Evolutionary conservation across 2,329 filamentous ascomycete genomes (phyloP), one percentile per base, ranked within the genome.

Genomic region (Septoria petroselini): DNA sequence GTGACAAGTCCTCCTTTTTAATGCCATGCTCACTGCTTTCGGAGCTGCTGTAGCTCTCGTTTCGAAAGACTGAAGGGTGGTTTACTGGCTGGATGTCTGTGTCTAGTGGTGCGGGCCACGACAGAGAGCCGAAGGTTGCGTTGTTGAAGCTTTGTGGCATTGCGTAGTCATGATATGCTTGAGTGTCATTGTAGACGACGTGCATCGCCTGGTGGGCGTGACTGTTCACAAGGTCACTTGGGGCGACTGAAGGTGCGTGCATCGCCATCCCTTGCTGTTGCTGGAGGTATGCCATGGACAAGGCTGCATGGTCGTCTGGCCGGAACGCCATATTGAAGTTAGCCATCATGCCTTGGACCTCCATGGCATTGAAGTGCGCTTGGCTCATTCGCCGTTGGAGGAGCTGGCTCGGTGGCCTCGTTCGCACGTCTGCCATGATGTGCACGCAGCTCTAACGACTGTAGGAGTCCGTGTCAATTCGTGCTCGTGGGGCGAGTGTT

Each of bases 1-100:
- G 73, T 6, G 72, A 74, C 27, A 62, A 58, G 17, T 65, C 66
- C 52, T 75, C 74, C 1, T 65, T 59, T 55, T 76, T 77, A 57
- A 75, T 70, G 39, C 66, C 63, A 6, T 71, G 65, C 59, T 68
- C 52, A 58, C 57, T 58, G 39, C 58, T 58, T 19, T 58, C 53
- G 12, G 49, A 41, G 39, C 59, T 62, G 49, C 58, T 57, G 31
- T 61, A 57, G 46, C 55, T 62, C 25, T 62, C 57, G 37, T 51
- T 66, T 12, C 50, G 53, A 15, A 65, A 57, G 60, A 56, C 52
- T 8, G 54, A 38, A 9, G 54, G 45, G 21, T 48, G 37, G n/a
- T 48, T 48, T 31, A 59, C 46, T 8, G 48, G 37, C 8, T 50
- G 33, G 14, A 39, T 12, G 18, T 45, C 38, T 15, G 52, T 48